Conservation (phyloP, 306 rosid genomes). For the Malus orientalis region DNA sequence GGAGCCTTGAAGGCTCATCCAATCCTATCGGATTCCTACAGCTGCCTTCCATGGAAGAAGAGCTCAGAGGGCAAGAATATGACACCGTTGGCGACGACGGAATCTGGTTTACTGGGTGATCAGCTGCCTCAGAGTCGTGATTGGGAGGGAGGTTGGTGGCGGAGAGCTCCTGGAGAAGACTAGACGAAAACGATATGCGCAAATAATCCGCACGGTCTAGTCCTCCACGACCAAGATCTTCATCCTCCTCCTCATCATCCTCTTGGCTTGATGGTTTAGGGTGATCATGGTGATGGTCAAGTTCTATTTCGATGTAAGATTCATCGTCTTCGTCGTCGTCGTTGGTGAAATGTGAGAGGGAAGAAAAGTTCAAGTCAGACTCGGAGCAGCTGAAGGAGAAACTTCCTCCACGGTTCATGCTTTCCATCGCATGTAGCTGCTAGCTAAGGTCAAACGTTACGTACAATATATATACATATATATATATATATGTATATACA, state of each 20-base stretch:
- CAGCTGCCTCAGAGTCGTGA: not conserved
- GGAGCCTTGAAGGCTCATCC: not conserved
- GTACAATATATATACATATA: too few species aligned
- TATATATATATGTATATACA: too few species aligned
- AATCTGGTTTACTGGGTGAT: not conserved
- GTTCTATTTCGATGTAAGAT: slow-evolving; percentile 42
- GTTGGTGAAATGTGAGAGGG: slow-evolving; percentile 11
- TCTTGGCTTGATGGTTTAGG: not conserved
- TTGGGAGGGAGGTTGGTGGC: not conserved
- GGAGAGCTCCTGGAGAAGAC: slow-evolving; percentile 10
- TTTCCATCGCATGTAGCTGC: not conserved
- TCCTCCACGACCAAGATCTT: not conserved
- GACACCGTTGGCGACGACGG: not conserved
- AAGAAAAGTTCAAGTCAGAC: slow-evolving; percentile 12
- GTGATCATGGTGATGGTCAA: slow-evolving; percentile 9
- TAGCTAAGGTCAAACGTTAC: not conserved
- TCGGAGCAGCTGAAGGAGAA: slow-evolving; percentile 22
- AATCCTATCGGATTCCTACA: not conserved
- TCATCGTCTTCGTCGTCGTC: slow-evolving; percentile 17
- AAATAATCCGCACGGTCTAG: slow-evolving; percentile 3
- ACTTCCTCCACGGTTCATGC: not conserved
- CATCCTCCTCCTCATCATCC: not conserved
- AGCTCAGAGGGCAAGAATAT: not conserved
- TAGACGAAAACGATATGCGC: slow-evolving; percentile 52
- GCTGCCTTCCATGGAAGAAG: not conserved